Conservation (phyloP, 495 filamentous ascomycete species). For the Stereocaulon alpinum region DNA sequence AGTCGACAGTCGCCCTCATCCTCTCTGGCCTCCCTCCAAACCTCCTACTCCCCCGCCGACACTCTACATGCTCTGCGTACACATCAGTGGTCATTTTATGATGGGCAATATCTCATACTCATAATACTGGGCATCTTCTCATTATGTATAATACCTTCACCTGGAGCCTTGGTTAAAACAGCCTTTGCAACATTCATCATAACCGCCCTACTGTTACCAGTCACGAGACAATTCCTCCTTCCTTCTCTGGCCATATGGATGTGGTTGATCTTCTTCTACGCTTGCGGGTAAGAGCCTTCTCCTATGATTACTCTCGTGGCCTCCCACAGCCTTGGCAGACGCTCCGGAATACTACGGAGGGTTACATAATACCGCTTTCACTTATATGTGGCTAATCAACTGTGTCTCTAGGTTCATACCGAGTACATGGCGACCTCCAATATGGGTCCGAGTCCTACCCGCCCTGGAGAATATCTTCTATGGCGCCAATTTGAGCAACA, state of each 20-base stretch:
- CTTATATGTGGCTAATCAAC: conserved; percentile 11
- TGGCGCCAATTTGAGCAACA: conserved; percentile 90
- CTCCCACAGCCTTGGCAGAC: not conserved
- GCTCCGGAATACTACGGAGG: not conserved
- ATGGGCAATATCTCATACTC: conserved; percentile 73
- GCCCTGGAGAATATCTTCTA: conserved; percentile 97
- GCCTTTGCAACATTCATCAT: conserved; percentile 54
- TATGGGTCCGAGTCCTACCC: conserved; percentile 89
- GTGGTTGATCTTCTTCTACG: conserved; percentile 82
- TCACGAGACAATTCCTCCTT: conserved; percentile 83
- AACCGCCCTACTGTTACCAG: conserved; percentile 65
- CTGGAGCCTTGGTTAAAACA: conserved; percentile 63
- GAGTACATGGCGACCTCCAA: conserved; percentile 71
- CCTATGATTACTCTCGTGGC: not conserved
- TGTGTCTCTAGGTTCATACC: conserved; percentile 60
- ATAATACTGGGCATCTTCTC: conserved; percentile 68
- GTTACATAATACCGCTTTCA: not conserved
- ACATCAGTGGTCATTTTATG: conserved; percentile 75
- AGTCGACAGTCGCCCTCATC: conserved; percentile 60
- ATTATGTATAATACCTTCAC: conserved; percentile 64
- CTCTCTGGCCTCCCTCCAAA: conserved; percentile 65
- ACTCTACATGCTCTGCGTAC: conserved; percentile 60
- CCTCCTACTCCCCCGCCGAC: conserved; percentile 65
- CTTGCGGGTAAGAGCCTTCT: conserved; percentile 62
- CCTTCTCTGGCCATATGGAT: conserved; percentile 74